Evolutionary conservation across 306 rosid species (phyloP), one percentile per base, ranked within the genome.

Genomic region (Prinsepia uniflora): DNA sequence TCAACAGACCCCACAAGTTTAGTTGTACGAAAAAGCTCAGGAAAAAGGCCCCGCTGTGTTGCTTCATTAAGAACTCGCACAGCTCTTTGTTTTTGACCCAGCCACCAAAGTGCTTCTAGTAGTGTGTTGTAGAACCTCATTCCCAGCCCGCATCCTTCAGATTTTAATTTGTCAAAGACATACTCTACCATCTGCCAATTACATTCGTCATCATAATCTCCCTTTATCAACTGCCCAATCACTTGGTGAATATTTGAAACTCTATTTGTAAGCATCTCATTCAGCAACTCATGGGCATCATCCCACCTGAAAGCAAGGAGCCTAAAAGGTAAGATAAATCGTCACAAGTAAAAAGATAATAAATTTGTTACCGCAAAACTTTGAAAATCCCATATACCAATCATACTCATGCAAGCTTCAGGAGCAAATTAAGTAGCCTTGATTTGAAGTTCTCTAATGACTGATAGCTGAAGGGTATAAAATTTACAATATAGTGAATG

Each of bases 121-220:
- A 91, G 90, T 34, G 96, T 83, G 72, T 91, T 95, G 79, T 91
- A 89, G 84, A 91, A 89, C 75, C 84, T 86, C 86, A 91, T 81
- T 76, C 91, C 96, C 75, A 91, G 75, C 63, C 88, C 93, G 72
- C 93, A 86, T 65, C 97, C 96, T 82, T 91, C 91, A 54, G 93
- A 83, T 63, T 82, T 91, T 78, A 95, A 87, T 82, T 86, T 95
- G 85, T 95, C 99, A 79, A 95, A 95, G 76, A 95, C 79, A 80
- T 91, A 95, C 78, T 91, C 96, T 56, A 95, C 96, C 88, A 95
- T 95, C 89, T 89, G 97, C 99, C 97, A 95, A 77, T 95, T 95
- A 65, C 91, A 83, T 46, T 86, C 97, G 43, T 94, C 99, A 61
- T 94, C 99, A 67, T 84, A 91, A 65, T 87, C 96, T 76, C 99